Percentiles rank a stretch among this genome's conserved stretches.
Evolutionary conservation across 179 eudicot species (phyloP).

Genomic region (Patellifolia procumbens): DNA sequence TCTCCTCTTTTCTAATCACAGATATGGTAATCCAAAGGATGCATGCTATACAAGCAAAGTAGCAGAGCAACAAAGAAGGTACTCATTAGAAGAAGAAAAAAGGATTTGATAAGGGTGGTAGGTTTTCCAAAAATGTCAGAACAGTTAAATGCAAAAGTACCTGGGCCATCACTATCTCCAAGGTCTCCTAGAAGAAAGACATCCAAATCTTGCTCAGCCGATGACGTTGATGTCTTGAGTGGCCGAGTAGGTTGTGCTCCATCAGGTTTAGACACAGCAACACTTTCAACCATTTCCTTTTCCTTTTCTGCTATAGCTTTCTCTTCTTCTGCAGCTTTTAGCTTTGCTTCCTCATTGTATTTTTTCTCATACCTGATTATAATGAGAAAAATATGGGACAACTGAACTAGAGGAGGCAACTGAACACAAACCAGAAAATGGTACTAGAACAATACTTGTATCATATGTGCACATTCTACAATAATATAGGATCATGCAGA

Average conservation of each 20-base stretch:
- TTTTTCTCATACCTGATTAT: constrained; percentile 60
- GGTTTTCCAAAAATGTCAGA: background rate
- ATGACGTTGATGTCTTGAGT: constrained; percentile 48
- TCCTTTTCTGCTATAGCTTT: constrained; percentile 47
- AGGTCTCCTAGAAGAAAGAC: constrained; percentile 92
- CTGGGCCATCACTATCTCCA: constrained; percentile 84
- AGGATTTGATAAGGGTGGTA: background rate
- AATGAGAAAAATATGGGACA: constrained; percentile 10
- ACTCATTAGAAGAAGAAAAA: background rate
- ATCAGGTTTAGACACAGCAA: constrained; percentile 45
- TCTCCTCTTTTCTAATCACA: background rate
- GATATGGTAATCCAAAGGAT: background rate
- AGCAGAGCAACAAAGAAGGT: constrained; percentile 1
- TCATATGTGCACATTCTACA: background rate
- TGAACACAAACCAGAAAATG: constrained; percentile 19
- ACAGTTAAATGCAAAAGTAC: constrained; percentile 34
- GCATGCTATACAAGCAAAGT: background rate
- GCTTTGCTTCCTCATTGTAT: constrained; percentile 59
- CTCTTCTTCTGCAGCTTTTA: constrained; percentile 58
- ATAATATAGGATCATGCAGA: background rate
- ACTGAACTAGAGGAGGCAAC: background rate
- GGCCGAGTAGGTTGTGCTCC: constrained; percentile 41
- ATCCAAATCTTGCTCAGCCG: constrained; percentile 93
- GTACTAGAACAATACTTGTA: background rate
- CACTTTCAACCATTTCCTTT: constrained; percentile 46